A percentile compares a stretch with the other conserved stretches of the same genome.
Conservation (phyloP, 139 green algal genomes). For the Spirogloea muscicola region DNA sequence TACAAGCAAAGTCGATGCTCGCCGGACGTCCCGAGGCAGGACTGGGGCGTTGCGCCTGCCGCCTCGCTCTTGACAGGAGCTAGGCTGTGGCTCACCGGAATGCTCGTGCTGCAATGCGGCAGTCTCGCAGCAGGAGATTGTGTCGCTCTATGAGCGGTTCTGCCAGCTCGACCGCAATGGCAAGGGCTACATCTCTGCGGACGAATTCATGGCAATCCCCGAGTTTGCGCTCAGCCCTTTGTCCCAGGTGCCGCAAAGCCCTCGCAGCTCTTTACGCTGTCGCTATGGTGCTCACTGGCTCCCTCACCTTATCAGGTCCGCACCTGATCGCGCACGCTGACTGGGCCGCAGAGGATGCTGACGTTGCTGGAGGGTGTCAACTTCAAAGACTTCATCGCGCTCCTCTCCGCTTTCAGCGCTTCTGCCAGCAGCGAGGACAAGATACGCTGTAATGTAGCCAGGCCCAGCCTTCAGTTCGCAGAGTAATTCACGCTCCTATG, state of each 20-base stretch:
- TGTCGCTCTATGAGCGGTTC: conserved; percentile 85
- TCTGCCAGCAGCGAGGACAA: conserved; percentile 67
- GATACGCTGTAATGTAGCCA: conserved; percentile 55
- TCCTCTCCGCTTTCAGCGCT: conserved; percentile 75
- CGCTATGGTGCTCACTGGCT: background rate
- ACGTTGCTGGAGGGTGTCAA: conserved; percentile 84
- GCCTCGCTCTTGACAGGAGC: too few relatives aligned
- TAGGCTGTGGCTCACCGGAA: too few relatives aligned
- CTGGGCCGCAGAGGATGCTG: conserved; percentile 52
- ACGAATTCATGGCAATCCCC: conserved; percentile 86
- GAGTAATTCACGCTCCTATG: too few relatives aligned
- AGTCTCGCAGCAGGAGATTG: conserved; percentile 68
- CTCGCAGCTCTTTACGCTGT: background rate
- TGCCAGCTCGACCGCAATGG: conserved; percentile 73
- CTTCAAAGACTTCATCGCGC: conserved; percentile 81
- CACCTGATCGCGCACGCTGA: background rate
- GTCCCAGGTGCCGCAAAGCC: conserved; percentile 33
- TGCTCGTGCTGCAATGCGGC: too few relatives aligned
- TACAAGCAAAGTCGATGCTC: too few relatives aligned
- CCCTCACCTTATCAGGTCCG: conserved; percentile 6
- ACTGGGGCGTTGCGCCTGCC: too few relatives aligned
- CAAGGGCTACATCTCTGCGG: conserved; percentile 85
- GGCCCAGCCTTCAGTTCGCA: too few relatives aligned
- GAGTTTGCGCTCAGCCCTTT: conserved; percentile 95
- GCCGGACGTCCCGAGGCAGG: too few relatives aligned